Evolutionary conservation across 2,329 filamentous ascomycete species (phyloP), one percentile per base, ranked within the genome.

Genomic region (Stachybotrys elegans): DNA sequence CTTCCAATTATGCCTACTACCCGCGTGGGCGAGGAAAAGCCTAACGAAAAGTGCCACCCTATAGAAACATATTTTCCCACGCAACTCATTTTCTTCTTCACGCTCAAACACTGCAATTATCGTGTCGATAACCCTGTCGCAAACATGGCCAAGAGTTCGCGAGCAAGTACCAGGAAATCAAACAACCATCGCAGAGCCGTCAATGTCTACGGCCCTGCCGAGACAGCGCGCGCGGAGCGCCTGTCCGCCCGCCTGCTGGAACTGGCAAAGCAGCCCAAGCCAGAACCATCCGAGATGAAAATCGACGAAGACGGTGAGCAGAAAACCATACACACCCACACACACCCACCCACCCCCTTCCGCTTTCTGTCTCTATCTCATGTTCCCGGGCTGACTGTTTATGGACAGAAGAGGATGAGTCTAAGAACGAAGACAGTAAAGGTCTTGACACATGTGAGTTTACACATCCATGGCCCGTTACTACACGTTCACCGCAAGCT

Each of bases 81-180:
- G n/a, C n/a, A n/a, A n/a, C n/a, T n/a, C n/a, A n/a, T n/a, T n/a
- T n/a, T n/a, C n/a, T n/a, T n/a, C n/a, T n/a, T n/a, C n/a, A n/a
- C n/a, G n/a, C n/a, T n/a, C n/a, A n/a, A n/a, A n/a, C n/a, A n/a
- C n/a, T n/a, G n/a, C n/a, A n/a, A n/a, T n/a, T n/a, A n/a, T n/a
- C n/a, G n/a, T n/a, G n/a, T n/a, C n/a, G n/a, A n/a, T n/a, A n/a
- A n/a, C n/a, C n/a, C n/a, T n/a, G n/a, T n/a, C n/a, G n/a, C n/a
- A n/a, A n/a, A n/a, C 56, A 97, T 96, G 92, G 92, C 91, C 20
- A 96, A 95, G 66, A 86, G 88, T 62, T 74, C 86, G 48, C 79
- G 92, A 63, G 80, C 91, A 52, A 94, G 85, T 62, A 74, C 79
- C 53, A 81, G 76, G 57, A 96, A 96, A 73, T 76, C 77, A 58